These are phyloP conservation scores for Pyrus bretschneideri DNA, from an alignment of 306 rosid species.

Conservation along the genomic window DNA sequence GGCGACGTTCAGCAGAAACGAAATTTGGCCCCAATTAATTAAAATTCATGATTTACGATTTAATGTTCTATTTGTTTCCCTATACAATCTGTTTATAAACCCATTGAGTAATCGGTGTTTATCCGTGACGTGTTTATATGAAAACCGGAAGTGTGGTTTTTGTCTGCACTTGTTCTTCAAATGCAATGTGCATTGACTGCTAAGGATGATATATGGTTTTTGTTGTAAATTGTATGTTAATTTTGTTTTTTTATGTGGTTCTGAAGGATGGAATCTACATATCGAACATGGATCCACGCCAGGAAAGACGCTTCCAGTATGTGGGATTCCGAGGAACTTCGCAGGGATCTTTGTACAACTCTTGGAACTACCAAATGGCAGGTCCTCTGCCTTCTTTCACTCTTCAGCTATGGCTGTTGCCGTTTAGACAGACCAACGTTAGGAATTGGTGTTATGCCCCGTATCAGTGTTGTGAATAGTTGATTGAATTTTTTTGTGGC, in stretches of 20 bases:
- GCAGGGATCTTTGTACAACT: conserved; percentile 71
- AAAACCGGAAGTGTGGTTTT: not conserved
- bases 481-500: conserved; percentile 20
- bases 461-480: conserved; percentile 1
- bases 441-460: not conserved
- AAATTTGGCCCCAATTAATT: not conserved
- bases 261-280: conserved; percentile 83
- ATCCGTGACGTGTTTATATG: not conserved
- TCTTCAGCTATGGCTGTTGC: not conserved
- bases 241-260: conserved; percentile 1
- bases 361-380: conserved; percentile 98
- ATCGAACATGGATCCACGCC: conserved; percentile 73
- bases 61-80: not conserved
- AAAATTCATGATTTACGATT: not conserved
- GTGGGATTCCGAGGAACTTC: conserved; percentile 63
- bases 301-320: conserved; percentile 42
- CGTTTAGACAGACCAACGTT: not conserved
- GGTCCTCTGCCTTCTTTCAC: conserved; percentile 30
- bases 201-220: not conserved
- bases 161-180: not conserved
- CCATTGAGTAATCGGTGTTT: not conserved
- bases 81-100: not conserved
- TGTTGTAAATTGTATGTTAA: conserved; percentile 15
- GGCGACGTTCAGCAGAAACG: not conserved
- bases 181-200: not conserved